A percentile compares a stretch with the other conserved stretches of the same genome.
Evolutionary conservation across 1,284 basidiomycete genomes (phyloP).

Genomic region (Rhizoctonia solani): DNA sequence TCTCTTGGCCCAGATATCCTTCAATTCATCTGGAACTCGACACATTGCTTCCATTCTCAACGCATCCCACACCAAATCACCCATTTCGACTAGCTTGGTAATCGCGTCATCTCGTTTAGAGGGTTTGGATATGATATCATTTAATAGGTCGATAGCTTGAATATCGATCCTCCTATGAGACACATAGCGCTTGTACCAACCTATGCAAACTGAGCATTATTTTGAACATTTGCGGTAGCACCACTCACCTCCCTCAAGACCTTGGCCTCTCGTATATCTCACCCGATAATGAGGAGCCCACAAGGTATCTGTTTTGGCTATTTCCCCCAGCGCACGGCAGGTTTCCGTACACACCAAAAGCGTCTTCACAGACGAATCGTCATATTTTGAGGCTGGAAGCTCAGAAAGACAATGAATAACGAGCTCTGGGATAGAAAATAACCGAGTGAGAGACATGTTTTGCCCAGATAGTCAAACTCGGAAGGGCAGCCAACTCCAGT

Average conservation of each 20-base stretch:
- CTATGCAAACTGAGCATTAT: background rate
- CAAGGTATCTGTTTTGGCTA: constrained; percentile 6
- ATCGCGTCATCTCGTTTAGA: background rate
- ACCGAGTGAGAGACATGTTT: background rate
- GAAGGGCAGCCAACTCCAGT: too few relatives aligned
- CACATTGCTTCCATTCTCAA: constrained; percentile 9
- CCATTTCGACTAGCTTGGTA: background rate
- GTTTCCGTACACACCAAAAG: background rate
- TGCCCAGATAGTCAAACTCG: too few relatives aligned
- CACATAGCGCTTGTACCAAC: constrained; percentile 6
- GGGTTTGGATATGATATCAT: constrained; percentile 3
- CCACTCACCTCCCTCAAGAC: background rate
- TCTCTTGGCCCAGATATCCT: constrained; percentile 2
- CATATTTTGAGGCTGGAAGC: background rate
- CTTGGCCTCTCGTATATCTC: background rate
- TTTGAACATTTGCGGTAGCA: background rate
- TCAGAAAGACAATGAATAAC: background rate
- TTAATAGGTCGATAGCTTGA: background rate
- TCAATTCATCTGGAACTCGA: background rate
- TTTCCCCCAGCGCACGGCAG: background rate
- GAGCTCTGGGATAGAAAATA: constrained; percentile 12
- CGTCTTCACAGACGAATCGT: constrained; percentile 7
- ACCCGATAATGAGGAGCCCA: constrained; percentile 17
- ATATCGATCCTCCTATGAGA: background rate
- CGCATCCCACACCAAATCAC: background rate